Percentiles rank a stretch among this genome's conserved stretches.
phyloP scores from a whole-genome alignment of 2,329 filamentous ascomycete genomes.

The Botrytis porri region DNA sequence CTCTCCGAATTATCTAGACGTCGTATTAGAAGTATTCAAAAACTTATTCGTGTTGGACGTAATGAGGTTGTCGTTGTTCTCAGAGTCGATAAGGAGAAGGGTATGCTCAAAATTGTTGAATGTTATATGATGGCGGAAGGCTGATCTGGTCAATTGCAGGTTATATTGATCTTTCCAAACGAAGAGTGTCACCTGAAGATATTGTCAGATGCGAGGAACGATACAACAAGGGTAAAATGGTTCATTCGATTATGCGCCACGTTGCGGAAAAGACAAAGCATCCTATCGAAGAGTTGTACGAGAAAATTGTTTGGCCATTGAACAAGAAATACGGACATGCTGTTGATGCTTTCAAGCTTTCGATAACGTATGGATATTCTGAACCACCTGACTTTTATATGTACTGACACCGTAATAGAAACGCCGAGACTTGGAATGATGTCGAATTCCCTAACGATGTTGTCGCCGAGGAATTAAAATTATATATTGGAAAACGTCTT shows the following conservation, averaged over 20 bases:
- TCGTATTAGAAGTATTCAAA: slow-evolving; percentile 98
- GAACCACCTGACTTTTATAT: slow-evolving; percentile 4
- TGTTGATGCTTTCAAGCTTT: slow-evolving; percentile 97
- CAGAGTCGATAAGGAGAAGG: slow-evolving; percentile 99
- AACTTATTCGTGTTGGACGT: slow-evolving; percentile 94
- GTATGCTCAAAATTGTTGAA: slow-evolving; percentile 43
- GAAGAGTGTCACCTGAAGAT: slow-evolving; percentile 94
- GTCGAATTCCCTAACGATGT: slow-evolving; percentile 82
- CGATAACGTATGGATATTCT: slow-evolving; percentile 71
- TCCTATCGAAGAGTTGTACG: slow-evolving; percentile 92
- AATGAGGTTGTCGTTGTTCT: slow-evolving; percentile 99
- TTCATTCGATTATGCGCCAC: slow-evolving; percentile 98
- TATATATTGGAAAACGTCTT: slow-evolving; percentile 94
- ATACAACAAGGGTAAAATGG: slow-evolving; percentile 99
- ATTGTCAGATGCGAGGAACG: slow-evolving; percentile 98
- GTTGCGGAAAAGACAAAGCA: slow-evolving; percentile 95
- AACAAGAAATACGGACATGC: slow-evolving; percentile 97
- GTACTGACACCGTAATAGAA: slow-evolving; percentile 50
- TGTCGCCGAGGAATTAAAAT: slow-evolving; percentile 84
- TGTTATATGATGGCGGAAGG: neutral
- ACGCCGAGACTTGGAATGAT: slow-evolving; percentile 94
- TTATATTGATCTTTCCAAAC: slow-evolving; percentile 98
- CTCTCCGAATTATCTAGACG: slow-evolving; percentile 95
- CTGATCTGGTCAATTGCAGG: slow-evolving; percentile 45
- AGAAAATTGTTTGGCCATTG: slow-evolving; percentile 92